These are phyloP conservation scores for Gryganskiella cystojenkinii DNA, from an alignment of 192 early-diverging fungal genomes.

Conservation along the genomic window DNA sequence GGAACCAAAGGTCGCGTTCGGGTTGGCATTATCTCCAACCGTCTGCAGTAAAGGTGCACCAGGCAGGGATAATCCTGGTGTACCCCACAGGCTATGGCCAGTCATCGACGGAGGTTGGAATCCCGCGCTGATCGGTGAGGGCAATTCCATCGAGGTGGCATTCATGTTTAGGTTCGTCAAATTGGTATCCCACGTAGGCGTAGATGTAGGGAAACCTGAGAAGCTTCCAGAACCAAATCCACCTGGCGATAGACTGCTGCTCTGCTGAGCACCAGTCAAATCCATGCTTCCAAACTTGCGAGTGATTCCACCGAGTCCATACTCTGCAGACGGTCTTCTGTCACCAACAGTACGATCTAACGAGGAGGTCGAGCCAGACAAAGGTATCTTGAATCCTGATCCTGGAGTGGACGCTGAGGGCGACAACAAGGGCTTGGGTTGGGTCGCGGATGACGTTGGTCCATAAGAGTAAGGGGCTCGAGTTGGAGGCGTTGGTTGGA, in stretches of 20 bases:
- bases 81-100: constrained; percentile 33
- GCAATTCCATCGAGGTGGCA: constrained; percentile 20
- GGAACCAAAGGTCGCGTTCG: constrained; percentile 18
- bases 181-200: constrained; percentile 33
- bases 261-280: constrained; percentile 8
- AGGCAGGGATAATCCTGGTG: constrained; percentile 27
- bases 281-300: constrained; percentile 39
- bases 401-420: constrained; percentile 14
- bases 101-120: constrained; percentile 27
- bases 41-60: constrained; percentile 25
- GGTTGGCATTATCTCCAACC: constrained; percentile 11
- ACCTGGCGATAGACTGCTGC: neutral
- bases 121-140: constrained; percentile 20
- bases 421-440: constrained; percentile 5
- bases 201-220: constrained; percentile 19
- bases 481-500: constrained; percentile 24
- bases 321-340: constrained; percentile 7
- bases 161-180: constrained; percentile 16
- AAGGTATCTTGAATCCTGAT: neutral
- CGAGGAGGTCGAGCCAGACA: constrained; percentile 10
- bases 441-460: constrained; percentile 16
- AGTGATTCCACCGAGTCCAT: constrained; percentile 10
- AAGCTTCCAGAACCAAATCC: constrained; percentile 23
- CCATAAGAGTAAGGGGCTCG: constrained; percentile 44
- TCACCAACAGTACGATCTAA: constrained; percentile 9